Evolutionary conservation across 2,329 filamentous ascomycete genomes (phyloP).

Genomic region (Pyricularia pennisetigena): DNA sequence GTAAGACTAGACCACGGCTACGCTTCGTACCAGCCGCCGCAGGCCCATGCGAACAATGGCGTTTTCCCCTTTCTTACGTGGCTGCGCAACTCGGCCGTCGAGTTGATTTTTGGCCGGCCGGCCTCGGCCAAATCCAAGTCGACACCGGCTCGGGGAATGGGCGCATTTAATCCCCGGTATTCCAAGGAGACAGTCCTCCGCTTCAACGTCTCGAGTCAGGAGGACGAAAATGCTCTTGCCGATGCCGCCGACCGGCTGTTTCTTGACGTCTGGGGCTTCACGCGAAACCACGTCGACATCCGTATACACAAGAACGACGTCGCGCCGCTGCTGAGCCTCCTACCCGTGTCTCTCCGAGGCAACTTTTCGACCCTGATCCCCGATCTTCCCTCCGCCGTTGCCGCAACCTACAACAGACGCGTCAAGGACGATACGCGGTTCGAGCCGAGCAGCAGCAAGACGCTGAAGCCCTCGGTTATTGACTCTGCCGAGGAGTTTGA

Average conservation of each 20-base stretch:
- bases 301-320: constrained; percentile 68
- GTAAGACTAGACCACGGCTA: not conserved
- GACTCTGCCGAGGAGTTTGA: constrained; percentile 24
- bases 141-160: constrained; percentile 14
- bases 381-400: constrained; percentile 68
- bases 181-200: constrained; percentile 78
- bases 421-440: constrained; percentile 9
- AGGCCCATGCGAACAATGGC: not conserved
- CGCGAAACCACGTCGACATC: constrained; percentile 74
- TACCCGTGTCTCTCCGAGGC: constrained; percentile 64
- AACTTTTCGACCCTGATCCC: constrained; percentile 69
- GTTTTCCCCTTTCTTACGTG: constrained; percentile 38
- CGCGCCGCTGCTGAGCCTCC: constrained; percentile 64
- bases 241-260: constrained; percentile 66
- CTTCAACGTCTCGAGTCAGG: constrained; percentile 64
- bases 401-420: constrained; percentile 51
- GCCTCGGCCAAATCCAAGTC: constrained; percentile 16
- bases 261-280: constrained; percentile 85
- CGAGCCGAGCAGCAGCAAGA: constrained; percentile 4
- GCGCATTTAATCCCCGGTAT: constrained; percentile 36
- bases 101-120: constrained; percentile 38
- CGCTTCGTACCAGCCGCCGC: not conserved
- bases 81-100: constrained; percentile 38
- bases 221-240: constrained; percentile 62
- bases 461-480: not conserved